Conservation (phyloP, 306 rosid genomes). For the Castanospermum australe region DNA sequence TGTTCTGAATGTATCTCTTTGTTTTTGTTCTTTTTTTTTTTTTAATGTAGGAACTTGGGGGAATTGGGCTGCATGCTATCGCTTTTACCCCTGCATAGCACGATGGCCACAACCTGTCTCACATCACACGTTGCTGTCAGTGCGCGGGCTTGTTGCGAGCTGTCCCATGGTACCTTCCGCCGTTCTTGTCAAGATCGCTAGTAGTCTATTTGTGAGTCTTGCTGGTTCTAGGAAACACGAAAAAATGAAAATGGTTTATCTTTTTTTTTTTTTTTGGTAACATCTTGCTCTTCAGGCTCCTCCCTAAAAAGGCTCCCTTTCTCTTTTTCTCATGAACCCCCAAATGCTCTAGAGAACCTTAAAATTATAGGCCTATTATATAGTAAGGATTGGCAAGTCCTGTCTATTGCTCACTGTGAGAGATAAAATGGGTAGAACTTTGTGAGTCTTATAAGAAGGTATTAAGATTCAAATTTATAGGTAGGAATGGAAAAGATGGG, state of each 20-base stretch:
- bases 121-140: constrained; percentile 56
- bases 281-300: not conserved
- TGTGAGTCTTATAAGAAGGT: constrained; percentile 38
- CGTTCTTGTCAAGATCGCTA: constrained; percentile 87
- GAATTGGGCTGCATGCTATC: constrained; percentile 64
- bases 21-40: too few relatives aligned
- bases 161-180: constrained; percentile 76
- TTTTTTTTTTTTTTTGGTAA: not conserved
- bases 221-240: constrained; percentile 51
- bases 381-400: not conserved
- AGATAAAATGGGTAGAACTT: constrained; percentile 26
- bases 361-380: not conserved
- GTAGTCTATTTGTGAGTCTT: constrained; percentile 79
- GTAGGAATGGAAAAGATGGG: constrained; percentile 70
- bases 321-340: not conserved
- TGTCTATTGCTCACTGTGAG: constrained; percentile 21
- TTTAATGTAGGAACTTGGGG: constrained; percentile 48
- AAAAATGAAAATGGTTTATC: not conserved
- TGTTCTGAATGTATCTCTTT: not conserved
- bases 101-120: constrained; percentile 39
- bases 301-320: too few relatives aligned
- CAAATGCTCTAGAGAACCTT: not conserved
- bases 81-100: constrained; percentile 40
- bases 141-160: constrained; percentile 55
- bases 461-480: constrained; percentile 68